Conservation (phyloP, 305 asterid species). For the Salvia sclarea region DNA sequence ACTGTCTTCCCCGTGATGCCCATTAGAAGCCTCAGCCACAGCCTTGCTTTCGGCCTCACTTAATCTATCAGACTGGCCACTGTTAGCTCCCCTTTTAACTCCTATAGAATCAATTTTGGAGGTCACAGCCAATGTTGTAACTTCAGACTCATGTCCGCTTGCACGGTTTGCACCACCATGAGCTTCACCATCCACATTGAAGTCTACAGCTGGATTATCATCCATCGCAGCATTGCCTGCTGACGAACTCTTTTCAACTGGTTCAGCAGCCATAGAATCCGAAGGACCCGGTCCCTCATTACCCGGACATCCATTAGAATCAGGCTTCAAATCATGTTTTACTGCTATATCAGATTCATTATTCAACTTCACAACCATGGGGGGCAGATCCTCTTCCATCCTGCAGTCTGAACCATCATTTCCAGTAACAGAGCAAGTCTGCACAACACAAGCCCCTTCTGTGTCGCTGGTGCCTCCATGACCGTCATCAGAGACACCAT, state of each 20-base stretch:
- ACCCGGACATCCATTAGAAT: constrained; percentile 41
- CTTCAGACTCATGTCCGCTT: constrained; percentile 33
- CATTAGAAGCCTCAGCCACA: constrained; percentile 37
- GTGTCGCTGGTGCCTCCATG: constrained; percentile 68
- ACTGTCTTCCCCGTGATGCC: constrained; percentile 39
- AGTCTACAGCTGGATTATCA: constrained; percentile 43
- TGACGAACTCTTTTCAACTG: constrained; percentile 33
- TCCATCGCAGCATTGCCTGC: constrained; percentile 36
- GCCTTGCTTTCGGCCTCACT: constrained; percentile 35
- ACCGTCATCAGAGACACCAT: constrained; percentile 44
- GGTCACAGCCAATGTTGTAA: constrained; percentile 34
- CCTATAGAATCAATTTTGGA: constrained; percentile 36
- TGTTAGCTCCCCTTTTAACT: constrained; percentile 38
- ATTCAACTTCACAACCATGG: constrained; percentile 36
- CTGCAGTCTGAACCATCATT: constrained; percentile 47
- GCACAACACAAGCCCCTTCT: constrained; percentile 69
- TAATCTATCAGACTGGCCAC: constrained; percentile 29
- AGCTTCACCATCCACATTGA: constrained; percentile 37
- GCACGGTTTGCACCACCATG: constrained; percentile 38
- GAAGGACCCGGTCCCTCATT: constrained; percentile 34
- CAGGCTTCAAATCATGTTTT: constrained; percentile 41
- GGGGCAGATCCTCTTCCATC: constrained; percentile 46
- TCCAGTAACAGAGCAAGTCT: constrained; percentile 46
- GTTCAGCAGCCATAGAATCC: constrained; percentile 43
- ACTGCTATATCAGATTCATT: constrained; percentile 42